Evolutionary conservation across 2,329 filamentous ascomycete species (phyloP), one percentile per base, ranked within the genome.

Genomic region (Paraphaeosphaeria minitans): DNA sequence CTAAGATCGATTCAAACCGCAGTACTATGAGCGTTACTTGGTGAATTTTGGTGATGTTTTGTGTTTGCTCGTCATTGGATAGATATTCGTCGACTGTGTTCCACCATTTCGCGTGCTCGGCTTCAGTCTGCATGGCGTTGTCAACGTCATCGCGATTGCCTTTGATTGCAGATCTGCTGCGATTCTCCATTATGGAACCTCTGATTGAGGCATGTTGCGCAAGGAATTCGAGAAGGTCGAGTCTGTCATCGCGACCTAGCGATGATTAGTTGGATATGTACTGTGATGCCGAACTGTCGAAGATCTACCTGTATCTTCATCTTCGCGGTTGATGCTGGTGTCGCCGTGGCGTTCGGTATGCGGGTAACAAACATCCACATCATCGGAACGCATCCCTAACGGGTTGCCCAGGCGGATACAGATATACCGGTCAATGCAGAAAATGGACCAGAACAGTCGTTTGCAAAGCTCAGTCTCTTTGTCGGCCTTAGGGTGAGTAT

Each of bases 31-130:
- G 53, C 2, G 64, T 68, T 9, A 69, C 61, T 48, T 68, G 65
- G 24, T 69, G 68, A 4, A 58, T 39, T 48, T 70, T 69, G 13
- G 59, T 55, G 27, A 70, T 68, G 7, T 48, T 56, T 19, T 56
- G 56, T 22, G 51, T 43, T 42, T 57, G 56, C 14, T 63, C 59
- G 21, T 61, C 42, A 35, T 61, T 55, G 1, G 68, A 70, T 2
- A 70, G 58, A 47, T 67, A 62, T 43, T 70, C 68, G 43, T 69
- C 68, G 1, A 70, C 66, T 37, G 47, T 62, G 22, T 68, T 70
- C 68, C 68, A 70, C 68, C 68, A 70, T 48, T 62, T 67, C 13
- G 62, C 64, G 31, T 69, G 66, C 22, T 70, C 66, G 13, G 66
- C 64, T 24, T 70, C 66, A 9, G 65, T 55, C 19, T 61, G 48